Evolutionary conservation across 2,329 filamentous ascomycete species (phyloP).

Genomic region (Pseudocercospora vitis): DNA sequence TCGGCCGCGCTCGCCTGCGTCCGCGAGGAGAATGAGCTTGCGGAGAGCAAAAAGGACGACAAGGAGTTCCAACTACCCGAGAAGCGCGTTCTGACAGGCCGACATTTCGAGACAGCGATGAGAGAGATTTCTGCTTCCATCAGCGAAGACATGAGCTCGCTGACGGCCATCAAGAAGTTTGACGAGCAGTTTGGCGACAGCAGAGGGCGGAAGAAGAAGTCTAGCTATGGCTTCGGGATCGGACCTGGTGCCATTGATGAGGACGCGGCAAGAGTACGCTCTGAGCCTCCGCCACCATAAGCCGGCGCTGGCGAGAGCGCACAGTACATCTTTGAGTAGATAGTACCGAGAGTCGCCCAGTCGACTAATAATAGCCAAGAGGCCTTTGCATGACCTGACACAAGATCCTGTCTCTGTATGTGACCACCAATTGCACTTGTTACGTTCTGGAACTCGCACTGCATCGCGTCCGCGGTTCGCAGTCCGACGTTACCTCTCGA

Average conservation of each 20-base stretch:
- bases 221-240: constrained; percentile 37
- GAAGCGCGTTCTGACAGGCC: constrained; percentile 62
- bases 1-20: constrained; percentile 77
- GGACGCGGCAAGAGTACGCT: constrained; percentile 35
- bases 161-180: constrained; percentile 87
- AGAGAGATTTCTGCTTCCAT: constrained; percentile 90
- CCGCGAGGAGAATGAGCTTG: constrained; percentile 64
- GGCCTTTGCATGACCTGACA: neutral
- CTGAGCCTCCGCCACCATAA: constrained; percentile 17
- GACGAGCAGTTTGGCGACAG: constrained; percentile 92
- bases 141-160: constrained; percentile 85
- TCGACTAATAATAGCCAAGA: neutral
- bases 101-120: constrained; percentile 83
- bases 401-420: neutral
- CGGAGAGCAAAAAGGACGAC: constrained; percentile 29
- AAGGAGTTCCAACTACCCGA: constrained; percentile 62
- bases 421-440: too few relatives aligned
- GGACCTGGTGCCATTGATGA: constrained; percentile 34
- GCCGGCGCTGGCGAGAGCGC: neutral
- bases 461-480: too few relatives aligned
- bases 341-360: too few relatives aligned
- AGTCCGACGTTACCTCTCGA: too few relatives aligned
- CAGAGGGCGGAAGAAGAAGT: constrained; percentile 55
- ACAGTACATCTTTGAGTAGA: neutral
- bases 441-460: neutral